A percentile compares a stretch with the other conserved stretches of the same genome.
phyloP scores from a whole-genome alignment of 1,284 basidiomycete species.

The Cutaneotrichosporon mucoides region DNA sequence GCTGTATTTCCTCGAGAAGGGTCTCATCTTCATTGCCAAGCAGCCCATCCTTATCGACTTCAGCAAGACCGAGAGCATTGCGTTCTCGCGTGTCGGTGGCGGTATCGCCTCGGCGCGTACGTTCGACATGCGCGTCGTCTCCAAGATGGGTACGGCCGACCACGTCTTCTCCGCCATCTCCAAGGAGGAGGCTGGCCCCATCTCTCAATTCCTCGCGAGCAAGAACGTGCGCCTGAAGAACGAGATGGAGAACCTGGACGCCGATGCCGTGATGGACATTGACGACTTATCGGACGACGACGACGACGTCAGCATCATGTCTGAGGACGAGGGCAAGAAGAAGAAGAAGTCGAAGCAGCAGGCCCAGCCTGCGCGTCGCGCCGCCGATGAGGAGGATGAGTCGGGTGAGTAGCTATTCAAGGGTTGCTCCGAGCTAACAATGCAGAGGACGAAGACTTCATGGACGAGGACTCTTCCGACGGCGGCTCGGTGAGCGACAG shows the following conservation, averaged over 20 bases:
- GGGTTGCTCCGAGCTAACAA: neutral
- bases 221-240: constrained; percentile 95
- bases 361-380: constrained; percentile 52
- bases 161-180: constrained; percentile 89
- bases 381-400: constrained; percentile 63
- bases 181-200: constrained; percentile 89
- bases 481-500: constrained; percentile 73
- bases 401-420: constrained; percentile 59
- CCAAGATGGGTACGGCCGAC: constrained; percentile 69
- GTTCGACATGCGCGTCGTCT: constrained; percentile 88
- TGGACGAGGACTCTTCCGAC: constrained; percentile 75
- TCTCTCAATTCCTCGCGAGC: constrained; percentile 77
- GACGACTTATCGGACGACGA: constrained; percentile 65
- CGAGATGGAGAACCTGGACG: constrained; percentile 81
- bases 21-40: constrained; percentile 96
- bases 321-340: constrained; percentile 38
- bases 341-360: constrained; percentile 22
- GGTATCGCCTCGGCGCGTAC: constrained; percentile 84
- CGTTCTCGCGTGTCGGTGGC: constrained; percentile 91
- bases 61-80: constrained; percentile 82
- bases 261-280: constrained; percentile 72
- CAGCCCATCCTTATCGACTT: constrained; percentile 89
- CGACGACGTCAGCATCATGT: constrained; percentile 36
- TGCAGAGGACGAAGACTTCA: constrained; percentile 77
- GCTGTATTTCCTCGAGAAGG: constrained; percentile 97